These are phyloP conservation scores for Coccomyxa sp. DNA, from an alignment of 139 green algal genomes.

Conservation along the genomic window DNA sequence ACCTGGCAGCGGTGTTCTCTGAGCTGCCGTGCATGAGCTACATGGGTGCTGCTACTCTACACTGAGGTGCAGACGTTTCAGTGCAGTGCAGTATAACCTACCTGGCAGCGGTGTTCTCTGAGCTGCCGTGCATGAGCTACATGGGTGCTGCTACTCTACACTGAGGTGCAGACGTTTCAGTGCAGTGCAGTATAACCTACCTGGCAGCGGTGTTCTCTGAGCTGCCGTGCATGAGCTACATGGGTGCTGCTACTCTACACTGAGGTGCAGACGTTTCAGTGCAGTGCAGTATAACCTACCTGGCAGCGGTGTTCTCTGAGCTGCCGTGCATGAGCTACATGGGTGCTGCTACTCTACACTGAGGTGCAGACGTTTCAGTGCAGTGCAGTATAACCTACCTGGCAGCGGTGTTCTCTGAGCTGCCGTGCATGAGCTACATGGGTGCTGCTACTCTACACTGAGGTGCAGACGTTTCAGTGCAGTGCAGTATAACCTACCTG, in stretches of 20 bases:
- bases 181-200: neutral
- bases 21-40: neutral
- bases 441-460: neutral
- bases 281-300: no score
- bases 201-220: neutral
- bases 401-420: neutral
- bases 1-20: neutral
- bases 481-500: no score
- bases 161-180: neutral
- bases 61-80: neutral
- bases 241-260: neutral
- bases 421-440: conserved; percentile 12
- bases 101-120: neutral
- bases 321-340: conserved; percentile 14
- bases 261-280: no score
- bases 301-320: neutral
- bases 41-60: neutral
- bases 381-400: no score
- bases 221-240: neutral
- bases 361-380: no score
- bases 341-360: neutral
- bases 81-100: neutral
- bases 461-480: no score
- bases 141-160: neutral
- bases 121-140: neutral